Evolutionary conservation across 805 yeast genomes (phyloP).

Genomic region (Candida piceae): DNA sequence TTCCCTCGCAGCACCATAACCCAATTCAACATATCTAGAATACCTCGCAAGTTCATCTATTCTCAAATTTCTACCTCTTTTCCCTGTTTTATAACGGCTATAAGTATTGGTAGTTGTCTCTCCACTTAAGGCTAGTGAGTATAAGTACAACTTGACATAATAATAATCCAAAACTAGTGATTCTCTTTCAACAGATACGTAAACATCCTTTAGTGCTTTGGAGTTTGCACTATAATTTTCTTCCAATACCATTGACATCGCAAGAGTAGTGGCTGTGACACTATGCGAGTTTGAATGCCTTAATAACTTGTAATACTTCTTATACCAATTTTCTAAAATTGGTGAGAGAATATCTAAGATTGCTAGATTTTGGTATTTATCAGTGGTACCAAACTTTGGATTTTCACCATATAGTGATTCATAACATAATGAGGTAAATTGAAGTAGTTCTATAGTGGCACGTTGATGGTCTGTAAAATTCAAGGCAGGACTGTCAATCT

Average conservation of each 20-base stretch:
- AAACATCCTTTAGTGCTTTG: slow-evolving; percentile 35
- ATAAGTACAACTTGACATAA: slow-evolving; percentile 79
- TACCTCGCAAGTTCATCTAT: slow-evolving; percentile 67
- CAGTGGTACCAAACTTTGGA: slow-evolving; percentile 45
- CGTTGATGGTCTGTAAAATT: slow-evolving; percentile 58
- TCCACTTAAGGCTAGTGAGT: slow-evolving; percentile 70
- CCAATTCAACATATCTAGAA: slow-evolving; percentile 74
- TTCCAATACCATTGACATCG: slow-evolving; percentile 3
- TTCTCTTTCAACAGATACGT: slow-evolving; percentile 53
- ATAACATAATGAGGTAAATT: slow-evolving; percentile 76
- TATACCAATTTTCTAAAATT: slow-evolving; percentile 72
- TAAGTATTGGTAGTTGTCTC: slow-evolving; percentile 33
- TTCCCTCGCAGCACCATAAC: slow-evolving; percentile 80
- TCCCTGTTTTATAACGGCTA: slow-evolving; percentile 9
- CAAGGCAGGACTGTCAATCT: slow-evolving; percentile 35
- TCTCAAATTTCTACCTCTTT: slow-evolving; percentile 35
- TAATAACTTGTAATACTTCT: slow-evolving; percentile 53
- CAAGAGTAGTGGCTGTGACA: not conserved
- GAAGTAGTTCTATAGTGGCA: slow-evolving; percentile 75
- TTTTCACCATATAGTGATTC: slow-evolving; percentile 73
- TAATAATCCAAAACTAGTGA: slow-evolving; percentile 76
- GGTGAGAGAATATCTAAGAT: slow-evolving; percentile 72
- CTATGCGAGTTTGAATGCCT: slow-evolving; percentile 41
- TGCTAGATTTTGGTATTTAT: slow-evolving; percentile 63
- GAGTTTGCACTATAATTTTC: slow-evolving; percentile 27